These are phyloP conservation scores for Trypanosoma platydactyli DNA, from an alignment of 208 protist genomes.

Conservation along the genomic window DNA sequence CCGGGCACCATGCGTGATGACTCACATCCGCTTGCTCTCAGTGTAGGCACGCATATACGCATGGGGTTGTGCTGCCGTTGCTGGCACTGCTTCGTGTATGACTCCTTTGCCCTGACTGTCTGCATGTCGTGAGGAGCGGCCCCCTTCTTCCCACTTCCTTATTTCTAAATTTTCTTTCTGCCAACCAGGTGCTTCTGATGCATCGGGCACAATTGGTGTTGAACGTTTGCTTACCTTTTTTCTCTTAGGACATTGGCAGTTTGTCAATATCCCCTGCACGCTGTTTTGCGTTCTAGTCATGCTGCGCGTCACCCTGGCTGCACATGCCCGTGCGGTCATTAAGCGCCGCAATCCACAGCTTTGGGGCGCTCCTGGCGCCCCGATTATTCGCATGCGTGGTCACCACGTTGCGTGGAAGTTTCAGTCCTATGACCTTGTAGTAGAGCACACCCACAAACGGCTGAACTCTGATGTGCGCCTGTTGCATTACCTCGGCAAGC, in stretches of 20 bases:
- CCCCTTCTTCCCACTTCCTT: neutral
- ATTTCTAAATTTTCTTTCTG: slow-evolving; percentile 21
- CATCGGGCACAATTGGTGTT: neutral
- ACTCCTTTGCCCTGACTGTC: too few species aligned
- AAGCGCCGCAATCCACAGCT: slow-evolving; percentile 66
- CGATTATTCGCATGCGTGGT: slow-evolving; percentile 86
- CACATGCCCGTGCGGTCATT: slow-evolving; percentile 51
- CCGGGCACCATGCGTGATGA: too few species aligned
- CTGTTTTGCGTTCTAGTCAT: slow-evolving; percentile 8
- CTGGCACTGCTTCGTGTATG: too few species aligned
- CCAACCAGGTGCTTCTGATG: neutral
- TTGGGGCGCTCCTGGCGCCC: slow-evolving; percentile 84
- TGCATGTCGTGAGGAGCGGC: too few species aligned
- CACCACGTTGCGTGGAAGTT: slow-evolving; percentile 89
- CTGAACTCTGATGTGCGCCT: slow-evolving; percentile 83
- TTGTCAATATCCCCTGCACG: too few species aligned
- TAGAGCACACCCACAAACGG: slow-evolving; percentile 86
- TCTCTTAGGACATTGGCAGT: too few species aligned
- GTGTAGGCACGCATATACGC: too few species aligned
- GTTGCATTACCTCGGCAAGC: slow-evolving; percentile 90
- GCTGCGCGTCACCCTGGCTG: slow-evolving; percentile 17
- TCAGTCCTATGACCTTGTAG: slow-evolving; percentile 86
- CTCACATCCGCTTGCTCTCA: too few species aligned
- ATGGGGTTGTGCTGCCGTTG: too few species aligned
- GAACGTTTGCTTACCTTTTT: neutral